Conservation (phyloP, 257 asterid genomes). For the Agastache rugosa region DNA sequence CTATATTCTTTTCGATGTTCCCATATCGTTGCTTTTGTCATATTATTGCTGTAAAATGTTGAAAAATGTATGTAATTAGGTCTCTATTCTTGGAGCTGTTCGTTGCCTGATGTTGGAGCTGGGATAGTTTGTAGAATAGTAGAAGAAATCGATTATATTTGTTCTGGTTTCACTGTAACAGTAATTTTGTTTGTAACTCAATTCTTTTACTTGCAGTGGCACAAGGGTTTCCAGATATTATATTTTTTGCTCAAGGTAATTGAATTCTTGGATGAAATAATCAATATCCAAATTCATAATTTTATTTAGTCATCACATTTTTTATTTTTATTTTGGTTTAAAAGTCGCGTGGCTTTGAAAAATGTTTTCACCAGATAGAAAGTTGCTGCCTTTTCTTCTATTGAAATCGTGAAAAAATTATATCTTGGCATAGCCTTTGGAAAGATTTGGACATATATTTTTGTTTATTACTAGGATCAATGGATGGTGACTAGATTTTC, state of each 20-base stretch:
- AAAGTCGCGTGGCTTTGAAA: not conserved
- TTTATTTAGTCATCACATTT: not conserved
- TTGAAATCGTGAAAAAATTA: not conserved
- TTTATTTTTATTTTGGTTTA: not conserved
- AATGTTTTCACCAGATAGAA: not conserved
- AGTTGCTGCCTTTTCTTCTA: not conserved
- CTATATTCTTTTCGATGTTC: slow-evolving; percentile 19
- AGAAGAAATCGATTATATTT: slow-evolving; percentile 34
- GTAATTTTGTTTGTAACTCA: slow-evolving; percentile 34
- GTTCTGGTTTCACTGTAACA: slow-evolving; percentile 40
- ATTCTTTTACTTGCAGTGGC: slow-evolving; percentile 22
- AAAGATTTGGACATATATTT: slow-evolving; percentile 26
- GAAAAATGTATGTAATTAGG: slow-evolving; percentile 48
- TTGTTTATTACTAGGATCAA: slow-evolving; percentile 19
- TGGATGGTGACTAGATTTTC: slow-evolving; percentile 40
- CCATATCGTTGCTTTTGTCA: slow-evolving; percentile 28
- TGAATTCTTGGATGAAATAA: slow-evolving; percentile 1
- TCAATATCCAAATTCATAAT: not conserved
- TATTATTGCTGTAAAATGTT: slow-evolving; percentile 46
- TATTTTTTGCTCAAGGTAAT: slow-evolving; percentile 15
- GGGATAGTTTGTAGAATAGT: slow-evolving; percentile 39
- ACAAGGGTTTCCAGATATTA: slow-evolving; percentile 8
- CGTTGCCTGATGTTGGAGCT: slow-evolving; percentile 34
- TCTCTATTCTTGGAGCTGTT: slow-evolving; percentile 46
- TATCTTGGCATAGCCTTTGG: not conserved